These are phyloP conservation scores for Clonostachys rosea DNA, from an alignment of 2,329 filamentous ascomycete genomes.

Conservation along the genomic window DNA sequence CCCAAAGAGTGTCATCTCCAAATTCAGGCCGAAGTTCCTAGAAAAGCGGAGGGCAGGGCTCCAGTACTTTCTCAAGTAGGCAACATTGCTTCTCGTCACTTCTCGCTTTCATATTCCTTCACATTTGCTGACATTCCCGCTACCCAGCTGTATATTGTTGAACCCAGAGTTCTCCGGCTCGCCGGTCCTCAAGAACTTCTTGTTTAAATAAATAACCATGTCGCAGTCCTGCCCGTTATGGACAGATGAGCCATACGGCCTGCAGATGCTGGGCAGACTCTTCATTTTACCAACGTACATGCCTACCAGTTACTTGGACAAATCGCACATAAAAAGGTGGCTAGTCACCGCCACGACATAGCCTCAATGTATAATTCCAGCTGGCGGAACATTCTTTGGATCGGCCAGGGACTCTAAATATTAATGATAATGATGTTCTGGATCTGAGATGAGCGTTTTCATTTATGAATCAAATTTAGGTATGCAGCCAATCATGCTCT, in stretches of 20 bases:
- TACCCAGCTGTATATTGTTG: slow-evolving; percentile 74
- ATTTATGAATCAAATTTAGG: too few species aligned
- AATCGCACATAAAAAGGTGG: not conserved
- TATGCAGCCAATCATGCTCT: too few species aligned
- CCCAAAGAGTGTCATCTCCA: slow-evolving; percentile 85
- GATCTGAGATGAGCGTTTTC: too few species aligned
- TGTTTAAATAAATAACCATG: slow-evolving; percentile 55
- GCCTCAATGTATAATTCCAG: too few species aligned
- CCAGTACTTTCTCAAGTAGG: slow-evolving; percentile 90
- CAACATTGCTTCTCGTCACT: slow-evolving; percentile 7
- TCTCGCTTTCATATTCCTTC: not conserved
- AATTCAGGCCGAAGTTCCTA: slow-evolving; percentile 79
- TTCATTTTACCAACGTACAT: not conserved
- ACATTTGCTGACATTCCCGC: slow-evolving; percentile 1
- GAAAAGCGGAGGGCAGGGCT: slow-evolving; percentile 79
- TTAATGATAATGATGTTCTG: not conserved
- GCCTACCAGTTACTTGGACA: not conserved
- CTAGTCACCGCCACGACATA: not conserved
- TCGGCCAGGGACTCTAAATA: not conserved
- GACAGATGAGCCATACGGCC: too few species aligned
- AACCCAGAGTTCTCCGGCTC: slow-evolving; percentile 93
- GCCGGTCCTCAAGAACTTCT: slow-evolving; percentile 86
- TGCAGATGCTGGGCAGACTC: too few species aligned
- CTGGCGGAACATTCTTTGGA: too few species aligned
- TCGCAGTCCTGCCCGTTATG: too few species aligned